Percentiles rank a stretch among this genome's conserved stretches.
Conservation (phyloP, 2,329 filamentous ascomycete genomes). For the Diaporthe sp. region DNA sequence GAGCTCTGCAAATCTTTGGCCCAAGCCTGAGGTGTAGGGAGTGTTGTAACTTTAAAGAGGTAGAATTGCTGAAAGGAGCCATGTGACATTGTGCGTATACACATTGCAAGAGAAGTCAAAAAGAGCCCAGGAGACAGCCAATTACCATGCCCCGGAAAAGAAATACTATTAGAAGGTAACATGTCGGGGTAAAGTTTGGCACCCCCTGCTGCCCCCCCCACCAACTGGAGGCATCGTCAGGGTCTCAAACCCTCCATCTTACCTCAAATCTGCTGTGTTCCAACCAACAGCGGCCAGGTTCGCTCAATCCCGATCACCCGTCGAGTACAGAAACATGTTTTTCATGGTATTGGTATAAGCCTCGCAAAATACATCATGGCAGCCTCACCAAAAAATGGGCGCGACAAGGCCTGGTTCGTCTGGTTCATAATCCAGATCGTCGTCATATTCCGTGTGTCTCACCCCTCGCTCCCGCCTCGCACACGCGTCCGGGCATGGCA, state of each 20-base stretch:
- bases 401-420: constrained; percentile 45
- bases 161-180: neutral
- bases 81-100: neutral
- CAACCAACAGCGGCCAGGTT: neutral
- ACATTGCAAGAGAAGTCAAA: neutral
- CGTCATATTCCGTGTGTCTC: constrained; percentile 44
- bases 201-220: neutral
- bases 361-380: neutral
- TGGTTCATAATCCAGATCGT: constrained; percentile 47
- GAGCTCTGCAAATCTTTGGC: too few relatives aligned
- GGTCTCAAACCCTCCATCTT: neutral
- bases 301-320: neutral
- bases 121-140: neutral
- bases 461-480: neutral
- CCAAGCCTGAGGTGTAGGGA: too few relatives aligned
- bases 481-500: neutral
- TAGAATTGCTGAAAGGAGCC: neutral
- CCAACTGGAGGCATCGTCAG: neutral
- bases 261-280: neutral
- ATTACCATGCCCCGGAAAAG: neutral
- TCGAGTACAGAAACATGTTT: neutral
- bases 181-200: neutral
- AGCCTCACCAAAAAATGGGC: constrained; percentile 34
- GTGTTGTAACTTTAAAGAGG: too few relatives aligned
- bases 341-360: neutral